Base-by-base conservation (phyloP, 345 rosid species). In the Anacardium occidentale region DNA sequence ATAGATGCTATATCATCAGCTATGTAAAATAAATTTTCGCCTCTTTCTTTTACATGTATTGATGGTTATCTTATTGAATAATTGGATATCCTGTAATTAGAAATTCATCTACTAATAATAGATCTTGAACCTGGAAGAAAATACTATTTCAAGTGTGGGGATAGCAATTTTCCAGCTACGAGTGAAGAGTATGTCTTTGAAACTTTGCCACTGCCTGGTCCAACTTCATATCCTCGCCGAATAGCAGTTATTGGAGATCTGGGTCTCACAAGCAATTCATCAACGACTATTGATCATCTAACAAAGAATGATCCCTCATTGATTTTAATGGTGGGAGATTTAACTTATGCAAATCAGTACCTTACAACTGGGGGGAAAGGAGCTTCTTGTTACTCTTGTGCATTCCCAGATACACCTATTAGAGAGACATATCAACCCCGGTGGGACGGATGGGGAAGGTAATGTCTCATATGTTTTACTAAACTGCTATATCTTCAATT, bases 361-460 rank as follows among this genome's bases (percentile, higher is more conserved):
- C 90, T 79, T 61, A 90, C 98, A 56, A 85, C 79, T 53, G 96
- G 93, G 65, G 97, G 92, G 11, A 79, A 88, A 78, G 97, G 89
- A 69, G 93, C 68, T 79, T 20, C 89, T 2, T 89, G 92, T 74
- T 93, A 75, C 85, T 87, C 92, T 2, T 87, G 97, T 79, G 76
- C 88, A 6, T 91, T 91, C 73, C 93, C 95, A 0, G 75, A 85
- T 82, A 85, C 96, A 26, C 93, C 94, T 8, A 90, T 91, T 64
- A 78, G 97, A 63, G 96, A 94, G 85, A 82, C 93, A 3, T 90
- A 85, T 86, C 98, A 94, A 74, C 97, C 96, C 54, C 96, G 96
- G 9, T 93, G 98, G 97, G 98, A 93, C 75, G 94, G 88, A 5
- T 86, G 97, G 97, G 96, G 97, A 84, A 88, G 97, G 97, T 93